Conservation (phyloP, 768 basidiomycete genomes). For the Tephrocybe sp. region DNA sequence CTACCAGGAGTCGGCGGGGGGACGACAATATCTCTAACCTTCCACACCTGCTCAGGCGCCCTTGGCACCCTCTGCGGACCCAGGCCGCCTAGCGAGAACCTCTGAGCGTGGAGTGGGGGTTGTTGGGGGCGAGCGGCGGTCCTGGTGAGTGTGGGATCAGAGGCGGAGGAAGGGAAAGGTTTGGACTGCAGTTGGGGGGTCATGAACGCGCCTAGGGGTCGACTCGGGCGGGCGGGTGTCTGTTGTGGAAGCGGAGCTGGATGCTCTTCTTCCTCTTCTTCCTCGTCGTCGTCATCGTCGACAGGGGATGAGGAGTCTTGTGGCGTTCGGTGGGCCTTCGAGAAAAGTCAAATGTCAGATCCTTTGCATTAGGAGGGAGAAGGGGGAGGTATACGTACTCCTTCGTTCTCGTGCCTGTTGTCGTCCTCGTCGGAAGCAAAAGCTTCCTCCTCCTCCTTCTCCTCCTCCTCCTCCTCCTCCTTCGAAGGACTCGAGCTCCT, state of each 20-base stretch:
- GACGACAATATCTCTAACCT: conserved; percentile 53
- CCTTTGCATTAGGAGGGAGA: not conserved
- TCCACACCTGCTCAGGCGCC: conserved; percentile 50
- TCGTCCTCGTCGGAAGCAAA: conserved; percentile 14
- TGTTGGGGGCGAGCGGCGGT: not conserved
- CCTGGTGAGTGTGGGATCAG: not conserved
- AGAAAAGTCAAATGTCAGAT: not conserved
- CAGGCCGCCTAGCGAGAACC: conserved; percentile 46
- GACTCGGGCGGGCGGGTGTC: conserved; percentile 25
- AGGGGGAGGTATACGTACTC: not conserved
- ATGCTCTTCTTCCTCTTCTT: conserved; percentile 17
- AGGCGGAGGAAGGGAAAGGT: not conserved
- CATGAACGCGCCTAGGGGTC: conserved; percentile 47
- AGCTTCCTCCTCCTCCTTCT: not conserved
- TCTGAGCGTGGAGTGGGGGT: not conserved
- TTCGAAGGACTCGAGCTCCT: conserved; percentile 23
- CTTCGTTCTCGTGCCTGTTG: conserved; percentile 16
- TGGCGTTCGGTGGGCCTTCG: not conserved
- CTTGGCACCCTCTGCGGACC: conserved; percentile 45
- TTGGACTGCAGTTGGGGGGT: conserved; percentile 45
- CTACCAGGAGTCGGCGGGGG: too few relatives aligned
- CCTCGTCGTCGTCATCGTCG: too few relatives aligned
- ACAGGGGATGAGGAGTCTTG: not conserved
- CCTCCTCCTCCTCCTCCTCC: conserved; percentile 19
- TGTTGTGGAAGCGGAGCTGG: conserved; percentile 19